phyloP scores from a whole-genome alignment of 208 protist genomes.

The Strigomonas galati region DNA sequence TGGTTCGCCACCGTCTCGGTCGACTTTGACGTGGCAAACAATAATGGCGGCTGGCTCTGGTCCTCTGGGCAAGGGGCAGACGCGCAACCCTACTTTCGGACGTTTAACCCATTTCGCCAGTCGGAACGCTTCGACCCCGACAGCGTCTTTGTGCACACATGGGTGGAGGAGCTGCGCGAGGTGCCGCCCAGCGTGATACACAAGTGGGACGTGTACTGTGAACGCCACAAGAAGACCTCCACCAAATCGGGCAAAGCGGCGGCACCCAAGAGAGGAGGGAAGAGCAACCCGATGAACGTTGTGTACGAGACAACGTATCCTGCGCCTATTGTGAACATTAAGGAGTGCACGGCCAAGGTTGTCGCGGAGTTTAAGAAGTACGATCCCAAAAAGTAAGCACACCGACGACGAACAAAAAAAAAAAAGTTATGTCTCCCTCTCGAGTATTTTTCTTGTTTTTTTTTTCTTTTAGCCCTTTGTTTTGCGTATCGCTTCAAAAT shows the following conservation, averaged over 20 bases:
- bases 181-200: constrained; percentile 60
- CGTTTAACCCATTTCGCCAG: constrained; percentile 79
- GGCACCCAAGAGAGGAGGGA: not conserved
- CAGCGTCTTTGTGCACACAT: constrained; percentile 58
- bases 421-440: not conserved
- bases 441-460: not conserved
- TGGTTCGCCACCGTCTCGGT: constrained; percentile 85
- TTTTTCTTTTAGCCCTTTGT: too few relatives aligned
- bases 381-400: constrained; percentile 11
- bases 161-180: constrained; percentile 64
- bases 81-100: constrained; percentile 79
- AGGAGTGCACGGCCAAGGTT: constrained; percentile 36
- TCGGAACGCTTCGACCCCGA: constrained; percentile 56
- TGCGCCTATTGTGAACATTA: constrained; percentile 61
- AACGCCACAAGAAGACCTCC: constrained; percentile 18
- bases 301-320: constrained; percentile 45
- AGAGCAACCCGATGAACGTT: not conserved
- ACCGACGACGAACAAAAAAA: not conserved
- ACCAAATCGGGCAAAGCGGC: not conserved
- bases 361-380: constrained; percentile 50
- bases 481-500: too few relatives aligned
- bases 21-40: constrained; percentile 86
- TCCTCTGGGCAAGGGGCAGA: constrained; percentile 70
- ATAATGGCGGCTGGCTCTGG: constrained; percentile 87
- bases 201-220: constrained; percentile 62